Conservation (phyloP, 257 asterid genomes). For the Solanum tarapatanum region DNA sequence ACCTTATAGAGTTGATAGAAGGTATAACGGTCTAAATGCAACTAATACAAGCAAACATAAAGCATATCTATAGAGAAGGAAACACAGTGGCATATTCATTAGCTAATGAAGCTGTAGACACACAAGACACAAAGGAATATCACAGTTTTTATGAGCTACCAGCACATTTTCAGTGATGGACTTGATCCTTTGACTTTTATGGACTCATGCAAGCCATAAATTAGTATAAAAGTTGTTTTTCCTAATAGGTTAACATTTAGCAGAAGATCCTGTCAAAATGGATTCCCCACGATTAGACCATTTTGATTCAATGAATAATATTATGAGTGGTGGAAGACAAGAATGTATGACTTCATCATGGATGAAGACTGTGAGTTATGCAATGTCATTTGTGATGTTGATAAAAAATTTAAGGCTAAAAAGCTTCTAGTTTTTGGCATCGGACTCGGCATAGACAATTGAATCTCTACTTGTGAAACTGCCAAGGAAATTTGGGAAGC, state of each 20-base stretch:
- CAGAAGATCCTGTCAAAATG: neutral
- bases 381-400: neutral
- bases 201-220: neutral
- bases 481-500: neutral
- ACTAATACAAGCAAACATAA: too few species aligned
- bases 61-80: too few species aligned
- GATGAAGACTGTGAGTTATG: neutral
- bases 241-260: neutral
- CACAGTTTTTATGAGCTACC: too few species aligned
- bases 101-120: too few species aligned
- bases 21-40: too few species aligned
- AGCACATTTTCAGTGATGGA: too few species aligned
- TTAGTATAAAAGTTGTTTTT: neutral
- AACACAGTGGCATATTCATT: too few species aligned
- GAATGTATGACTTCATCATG: neutral
- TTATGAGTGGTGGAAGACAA: neutral
- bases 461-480: neutral
- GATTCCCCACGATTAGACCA: neutral
- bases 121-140: too few species aligned
- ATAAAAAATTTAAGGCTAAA: neutral
- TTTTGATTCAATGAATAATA: neutral
- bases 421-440: neutral
- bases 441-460: neutral
- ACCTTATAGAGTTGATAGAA: too few species aligned
- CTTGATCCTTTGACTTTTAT: too few species aligned